Evolutionary conservation across 139 green algal species (phyloP).

Genomic region (Chlamydomonas sp.): DNA sequence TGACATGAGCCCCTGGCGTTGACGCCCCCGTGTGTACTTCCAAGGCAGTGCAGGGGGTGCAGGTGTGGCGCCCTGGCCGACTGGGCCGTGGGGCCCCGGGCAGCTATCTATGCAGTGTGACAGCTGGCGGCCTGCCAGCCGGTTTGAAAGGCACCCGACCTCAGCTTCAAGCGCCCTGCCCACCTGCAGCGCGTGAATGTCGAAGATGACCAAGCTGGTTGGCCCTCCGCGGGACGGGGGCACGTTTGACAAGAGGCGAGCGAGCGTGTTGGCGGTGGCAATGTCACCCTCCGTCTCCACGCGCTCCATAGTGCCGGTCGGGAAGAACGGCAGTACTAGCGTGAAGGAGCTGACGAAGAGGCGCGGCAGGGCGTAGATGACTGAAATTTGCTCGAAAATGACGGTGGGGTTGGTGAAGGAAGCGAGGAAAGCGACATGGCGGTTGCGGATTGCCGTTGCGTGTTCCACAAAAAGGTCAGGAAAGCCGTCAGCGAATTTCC

Average conservation of each 20-base stretch:
- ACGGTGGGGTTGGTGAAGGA: slow-evolving; percentile 91
- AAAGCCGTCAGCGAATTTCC: slow-evolving; percentile 95
- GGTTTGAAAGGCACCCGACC: too few species aligned
- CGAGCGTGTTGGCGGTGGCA: slow-evolving; percentile 96
- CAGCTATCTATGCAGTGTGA: too few species aligned
- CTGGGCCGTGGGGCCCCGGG: too few species aligned
- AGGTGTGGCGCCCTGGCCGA: too few species aligned
- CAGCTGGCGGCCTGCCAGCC: too few species aligned
- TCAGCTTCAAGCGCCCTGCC: not conserved
- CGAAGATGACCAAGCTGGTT: slow-evolving; percentile 95
- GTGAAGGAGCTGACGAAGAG: slow-evolving; percentile 98
- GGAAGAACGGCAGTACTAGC: slow-evolving; percentile 98
- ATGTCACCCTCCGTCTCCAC: slow-evolving; percentile 92
- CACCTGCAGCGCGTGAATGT: slow-evolving; percentile 97
- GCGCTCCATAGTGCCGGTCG: slow-evolving; percentile 90
- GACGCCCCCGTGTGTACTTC: too few species aligned
- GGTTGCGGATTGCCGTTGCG: slow-evolving; percentile 89
- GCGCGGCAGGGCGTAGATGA: slow-evolving; percentile 96
- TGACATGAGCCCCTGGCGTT: too few species aligned
- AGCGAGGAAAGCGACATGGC: slow-evolving; percentile 96
- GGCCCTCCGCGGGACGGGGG: slow-evolving; percentile 92
- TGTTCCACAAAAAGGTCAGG: slow-evolving; percentile 98
- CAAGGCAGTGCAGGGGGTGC: too few species aligned
- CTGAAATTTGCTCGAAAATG: slow-evolving; percentile 97
- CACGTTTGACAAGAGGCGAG: slow-evolving; percentile 96